A percentile compares a stretch with the other conserved stretches of the same genome.
Evolutionary conservation across 805 yeast genomes (phyloP).

Genomic region (Barnettozyma californica): DNA sequence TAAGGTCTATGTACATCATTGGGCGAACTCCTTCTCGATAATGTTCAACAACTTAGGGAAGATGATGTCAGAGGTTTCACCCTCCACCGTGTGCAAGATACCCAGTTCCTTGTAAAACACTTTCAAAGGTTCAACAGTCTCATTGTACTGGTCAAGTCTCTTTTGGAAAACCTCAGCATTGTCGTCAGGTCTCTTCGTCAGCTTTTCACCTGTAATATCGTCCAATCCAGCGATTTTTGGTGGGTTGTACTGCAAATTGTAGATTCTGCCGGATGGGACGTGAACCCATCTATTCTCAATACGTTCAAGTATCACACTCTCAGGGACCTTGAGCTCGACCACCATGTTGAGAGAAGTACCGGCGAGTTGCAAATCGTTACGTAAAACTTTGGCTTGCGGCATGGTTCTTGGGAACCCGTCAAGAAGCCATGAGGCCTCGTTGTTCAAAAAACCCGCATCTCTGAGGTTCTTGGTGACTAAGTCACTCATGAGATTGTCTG

Average conservation of each 20-base stretch:
- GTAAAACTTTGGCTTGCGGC: constrained; percentile 62
- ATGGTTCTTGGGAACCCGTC: constrained; percentile 91
- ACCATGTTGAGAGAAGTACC: constrained; percentile 58
- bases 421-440: constrained; percentile 57
- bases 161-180: constrained; percentile 65
- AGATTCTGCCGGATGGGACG: constrained; percentile 76
- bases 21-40: constrained; percentile 29
- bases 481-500: constrained; percentile 62
- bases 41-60: constrained; percentile 59
- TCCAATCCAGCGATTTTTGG: constrained; percentile 79
- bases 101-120: constrained; percentile 49
- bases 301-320: constrained; percentile 70
- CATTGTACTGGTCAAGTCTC: constrained; percentile 58
- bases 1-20: neutral
- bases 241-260: constrained; percentile 82
- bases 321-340: constrained; percentile 86
- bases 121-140: constrained; percentile 57
- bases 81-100: constrained; percentile 53
- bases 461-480: constrained; percentile 49
- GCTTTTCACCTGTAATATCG: constrained; percentile 85
- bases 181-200: constrained; percentile 78
- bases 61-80: constrained; percentile 79
- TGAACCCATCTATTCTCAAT: constrained; percentile 86
- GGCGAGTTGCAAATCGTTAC: constrained; percentile 33
- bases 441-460: constrained; percentile 37